Evolutionary conservation across 139 green algal species (phyloP), one percentile per base, ranked within the genome.

Genomic region (Astrephomene gubernaculifera): DNA sequence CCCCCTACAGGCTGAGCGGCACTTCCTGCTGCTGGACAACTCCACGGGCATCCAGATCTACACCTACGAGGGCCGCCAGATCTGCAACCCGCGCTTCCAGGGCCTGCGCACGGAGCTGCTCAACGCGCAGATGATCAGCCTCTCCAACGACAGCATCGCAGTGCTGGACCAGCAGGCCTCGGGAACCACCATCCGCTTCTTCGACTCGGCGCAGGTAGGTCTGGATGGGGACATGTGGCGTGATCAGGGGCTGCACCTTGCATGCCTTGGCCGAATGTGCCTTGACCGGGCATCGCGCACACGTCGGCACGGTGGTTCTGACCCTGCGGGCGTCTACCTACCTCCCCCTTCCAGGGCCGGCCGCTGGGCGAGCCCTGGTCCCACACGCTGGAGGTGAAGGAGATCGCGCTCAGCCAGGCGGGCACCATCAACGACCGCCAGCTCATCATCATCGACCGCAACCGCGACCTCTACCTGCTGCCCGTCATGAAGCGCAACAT

Each of bases 381-480:
- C 14, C 92, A 96, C 86, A 81, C 36, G 39, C 43, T 91, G 60
- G 92, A 95, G 68, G 87, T 96, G 21, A 88, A 87, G 38, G 82
- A 90, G 63, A 83, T 96, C 4, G 85, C 89, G 21, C 71, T 96
- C 3, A 95, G 81, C 80, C 93, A 96, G 88, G 54, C 73, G 36
- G 93, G 88, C 70, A 86, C 78, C 38, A 83, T 76, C 33, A 57
- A 65, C 19, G 91, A 96, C 21, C 84, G 93, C 2, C 89, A 94
- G 86, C 87, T 96, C 14, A 90, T 92, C 25, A 88, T 97, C 61
- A 82, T 96, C 35, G 95, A 98, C 78, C 65, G 81, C 68, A 96
- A 96, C 76, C 79, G 93, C 3, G 93, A 97, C 74, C 83, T 98
- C 41, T 95, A 95, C 88, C 82, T 97, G 31, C 79, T 91, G 72